These are phyloP conservation scores for Fraxinus quadrangulata DNA, from an alignment of 257 asterid species.

Conservation along the genomic window DNA sequence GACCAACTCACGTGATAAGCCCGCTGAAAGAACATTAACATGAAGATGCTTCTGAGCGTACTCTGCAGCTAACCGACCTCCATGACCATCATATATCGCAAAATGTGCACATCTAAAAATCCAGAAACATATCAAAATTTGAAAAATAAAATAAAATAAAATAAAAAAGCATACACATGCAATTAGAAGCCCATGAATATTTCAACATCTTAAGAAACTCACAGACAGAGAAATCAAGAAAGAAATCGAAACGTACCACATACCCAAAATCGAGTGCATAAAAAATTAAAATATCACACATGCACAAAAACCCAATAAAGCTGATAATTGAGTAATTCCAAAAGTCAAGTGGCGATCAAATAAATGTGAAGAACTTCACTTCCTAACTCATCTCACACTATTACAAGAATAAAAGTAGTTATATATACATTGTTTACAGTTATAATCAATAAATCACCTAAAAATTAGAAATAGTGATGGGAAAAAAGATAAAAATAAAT, in stretches of 20 bases:
- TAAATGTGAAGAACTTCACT: too few relatives aligned
- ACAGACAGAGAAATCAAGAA: neutral
- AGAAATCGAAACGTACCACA: neutral
- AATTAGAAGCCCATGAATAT: neutral
- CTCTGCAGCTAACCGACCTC: constrained; percentile 84
- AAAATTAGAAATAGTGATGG: neutral
- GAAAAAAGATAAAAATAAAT: neutral
- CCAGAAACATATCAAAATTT: neutral
- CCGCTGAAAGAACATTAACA: constrained; percentile 73
- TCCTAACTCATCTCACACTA: neutral
- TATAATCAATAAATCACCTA: neutral
- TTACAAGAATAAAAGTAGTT: neutral
- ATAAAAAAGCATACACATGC: neutral
- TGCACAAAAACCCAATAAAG: neutral
- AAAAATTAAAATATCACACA: neutral
- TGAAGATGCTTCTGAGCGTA: constrained; percentile 87
- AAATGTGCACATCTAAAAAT: constrained; percentile 72
- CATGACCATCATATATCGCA: constrained; percentile 90
- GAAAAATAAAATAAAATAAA: neutral
- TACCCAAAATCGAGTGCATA: neutral
- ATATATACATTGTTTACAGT: too few relatives aligned
- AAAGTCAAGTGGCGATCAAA: too few relatives aligned
- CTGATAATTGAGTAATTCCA: neutral
- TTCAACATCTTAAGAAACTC: neutral
- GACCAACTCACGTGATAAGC: constrained; percentile 99